Conservation (phyloP, 345 rosid species). For the Hibiscus tridactylites region DNA sequence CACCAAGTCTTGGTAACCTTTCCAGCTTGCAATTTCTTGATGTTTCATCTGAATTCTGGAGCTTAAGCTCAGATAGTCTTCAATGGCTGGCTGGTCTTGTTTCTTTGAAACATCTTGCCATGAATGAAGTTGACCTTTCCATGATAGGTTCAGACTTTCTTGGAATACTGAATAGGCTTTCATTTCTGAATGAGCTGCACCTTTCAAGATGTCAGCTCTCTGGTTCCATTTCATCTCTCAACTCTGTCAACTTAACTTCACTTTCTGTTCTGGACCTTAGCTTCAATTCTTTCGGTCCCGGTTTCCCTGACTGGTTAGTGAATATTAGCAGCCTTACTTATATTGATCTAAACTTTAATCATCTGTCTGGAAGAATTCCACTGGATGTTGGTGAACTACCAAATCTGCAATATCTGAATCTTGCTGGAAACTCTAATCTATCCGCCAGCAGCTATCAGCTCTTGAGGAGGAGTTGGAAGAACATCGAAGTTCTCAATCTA, state of each 20-base stretch:
- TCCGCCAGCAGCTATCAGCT: conserved; percentile 31
- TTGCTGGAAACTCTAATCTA: conserved; percentile 27
- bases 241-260: conserved; percentile 23
- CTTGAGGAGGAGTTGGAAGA: conserved; percentile 32
- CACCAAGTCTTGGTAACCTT: conserved; percentile 27
- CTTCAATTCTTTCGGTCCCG: conserved; percentile 20
- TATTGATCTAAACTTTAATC: conserved; percentile 8
- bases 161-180: conserved; percentile 13
- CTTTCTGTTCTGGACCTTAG: conserved; percentile 26
- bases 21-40: conserved; percentile 33
- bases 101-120: conserved; percentile 24
- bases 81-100: conserved; percentile 32
- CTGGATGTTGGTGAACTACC: conserved; percentile 29
- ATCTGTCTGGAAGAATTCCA: conserved; percentile 33
- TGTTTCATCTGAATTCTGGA: conserved; percentile 15
- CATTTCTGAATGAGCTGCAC: conserved; percentile 23
- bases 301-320: conserved; percentile 32
- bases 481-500: conserved; percentile 23
- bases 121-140: conserved; percentile 19
- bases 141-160: conserved; percentile 13
- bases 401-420: conserved; percentile 21
- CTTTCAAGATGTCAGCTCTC: conserved; percentile 20
- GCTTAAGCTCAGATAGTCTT: conserved; percentile 17
- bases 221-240: conserved; percentile 12
- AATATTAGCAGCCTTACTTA: conserved; percentile 24